phyloP scores from a whole-genome alignment of 192 early-diverging fungal genomes.

The Gonapodya sp. region DNA sequence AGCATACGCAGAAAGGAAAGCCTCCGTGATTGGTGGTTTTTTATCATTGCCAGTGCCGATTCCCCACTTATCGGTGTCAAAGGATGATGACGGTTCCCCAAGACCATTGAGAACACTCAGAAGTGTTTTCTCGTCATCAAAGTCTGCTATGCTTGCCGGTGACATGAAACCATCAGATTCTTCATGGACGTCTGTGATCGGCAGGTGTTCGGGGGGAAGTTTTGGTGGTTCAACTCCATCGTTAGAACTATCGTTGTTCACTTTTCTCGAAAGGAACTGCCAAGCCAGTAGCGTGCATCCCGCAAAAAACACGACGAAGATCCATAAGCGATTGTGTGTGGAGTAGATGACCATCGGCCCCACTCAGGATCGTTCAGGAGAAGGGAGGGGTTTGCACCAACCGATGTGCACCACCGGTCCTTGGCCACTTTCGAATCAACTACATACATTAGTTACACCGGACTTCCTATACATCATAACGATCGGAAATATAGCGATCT shows the following conservation, averaged over 20 bases:
- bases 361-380: too few species aligned
- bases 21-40: neutral
- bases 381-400: too few species aligned
- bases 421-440: neutral
- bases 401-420: too few species aligned
- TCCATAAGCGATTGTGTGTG: too few species aligned
- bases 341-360: too few species aligned
- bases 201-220: too few species aligned
- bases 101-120: neutral
- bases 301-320: too few species aligned
- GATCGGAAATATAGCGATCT: neutral
- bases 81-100: too few species aligned
- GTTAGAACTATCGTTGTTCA: too few species aligned
- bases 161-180: neutral
- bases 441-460: neutral
- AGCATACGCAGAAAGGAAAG: neutral
- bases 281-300: too few species aligned
- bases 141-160: neutral
- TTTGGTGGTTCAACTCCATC: neutral
- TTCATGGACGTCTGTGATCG: neutral
- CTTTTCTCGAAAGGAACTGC: too few species aligned
- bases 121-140: neutral
- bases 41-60: neutral
- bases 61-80: too few species aligned
- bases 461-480: neutral